Base-by-base conservation (phyloP, 768 basidiomycete genomes). In the Paxillus ammoniavirescens region DNA sequence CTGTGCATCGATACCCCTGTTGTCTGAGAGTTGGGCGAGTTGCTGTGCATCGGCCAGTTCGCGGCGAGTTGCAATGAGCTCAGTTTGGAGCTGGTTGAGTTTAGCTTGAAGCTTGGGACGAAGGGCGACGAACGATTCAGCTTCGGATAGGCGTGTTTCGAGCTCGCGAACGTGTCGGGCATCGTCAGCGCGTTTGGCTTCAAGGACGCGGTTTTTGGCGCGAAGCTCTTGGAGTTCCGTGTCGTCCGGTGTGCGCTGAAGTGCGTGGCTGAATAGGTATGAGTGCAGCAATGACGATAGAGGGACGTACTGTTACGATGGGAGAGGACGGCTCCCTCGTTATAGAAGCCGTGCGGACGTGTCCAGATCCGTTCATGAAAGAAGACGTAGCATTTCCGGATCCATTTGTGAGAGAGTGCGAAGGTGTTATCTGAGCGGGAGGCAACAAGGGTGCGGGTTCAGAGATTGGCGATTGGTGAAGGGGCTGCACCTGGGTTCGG, bases 81-180 rank as follows among this genome's bases (percentile, higher is more conserved):
- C 91, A 0, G 87, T 83, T 65, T 93, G 89, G 37, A 90, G 81
- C 26, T 84, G 79, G 38, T 81, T 86, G 45, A 96, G 81, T 67
- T 95, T 96, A 35, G 89, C 89, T 71, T 93, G 91, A 31, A 96
- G 80, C 70, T 96, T 98, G 0, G 93, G 92, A n/a, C 88, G 80
- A 14, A 93, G 77, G 5, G 89, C 78, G 28, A 90, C 83, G 60
- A 94, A 92, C 13, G 86, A 79, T 65, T 93, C 91, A 0, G 89
- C 90, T 57, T 97, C 95, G 5, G 80, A 77, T 7, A 92, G 82
- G n/a, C 89, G 84, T 2, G 82, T 77, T 66, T 98, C 93, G 12
- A 97, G 83, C 63, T 89, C 87, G 46, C 89, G 86, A 33, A 98
- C 76, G 57, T 84, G 85, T 15, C 91, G 86, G 1, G 89, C 78